Evolutionary conservation across 192 early-diverging fungal genomes (phyloP).

Genomic region (Glomus cerebriforme): DNA sequence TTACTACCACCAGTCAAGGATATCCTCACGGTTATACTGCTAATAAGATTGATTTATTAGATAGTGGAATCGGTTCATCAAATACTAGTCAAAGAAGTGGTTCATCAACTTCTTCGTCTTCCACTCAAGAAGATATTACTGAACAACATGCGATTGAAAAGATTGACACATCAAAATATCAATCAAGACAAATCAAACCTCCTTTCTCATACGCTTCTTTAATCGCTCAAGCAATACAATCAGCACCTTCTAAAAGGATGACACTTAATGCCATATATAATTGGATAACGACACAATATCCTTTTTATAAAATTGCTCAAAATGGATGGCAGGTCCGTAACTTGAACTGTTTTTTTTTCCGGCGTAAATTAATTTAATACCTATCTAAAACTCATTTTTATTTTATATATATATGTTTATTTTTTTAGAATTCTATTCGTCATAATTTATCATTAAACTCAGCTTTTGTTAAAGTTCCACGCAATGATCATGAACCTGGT

Average conservation of each 20-base stretch:
- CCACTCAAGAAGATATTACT: not conserved
- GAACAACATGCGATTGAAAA: not conserved
- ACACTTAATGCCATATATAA: constrained; percentile 91
- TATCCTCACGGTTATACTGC: not conserved
- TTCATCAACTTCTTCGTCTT: not conserved
- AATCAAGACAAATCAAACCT: constrained; percentile 65
- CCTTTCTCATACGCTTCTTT: constrained; percentile 86
- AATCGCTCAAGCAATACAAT: constrained; percentile 90
- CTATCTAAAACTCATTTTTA: not conserved
- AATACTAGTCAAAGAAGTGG: not conserved
- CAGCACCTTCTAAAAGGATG: constrained; percentile 64
- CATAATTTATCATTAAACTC: constrained; percentile 97
- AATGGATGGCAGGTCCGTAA: constrained; percentile 87
- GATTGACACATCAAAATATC: constrained; percentile 28
- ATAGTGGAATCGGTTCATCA: not conserved
- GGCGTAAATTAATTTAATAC: not conserved
- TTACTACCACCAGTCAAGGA: not conserved
- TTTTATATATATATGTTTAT: too few relatives aligned
- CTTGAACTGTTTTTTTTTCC: not conserved
- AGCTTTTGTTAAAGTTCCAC: constrained; percentile 86
- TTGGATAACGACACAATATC: constrained; percentile 79
- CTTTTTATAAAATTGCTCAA: constrained; percentile 83
- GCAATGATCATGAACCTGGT: constrained; percentile 82
- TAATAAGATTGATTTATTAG: not conserved
- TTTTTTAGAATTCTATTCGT: constrained; percentile 84